Conservation (phyloP, 1,139 yeast genomes). For the Protomyces gravidus region DNA sequence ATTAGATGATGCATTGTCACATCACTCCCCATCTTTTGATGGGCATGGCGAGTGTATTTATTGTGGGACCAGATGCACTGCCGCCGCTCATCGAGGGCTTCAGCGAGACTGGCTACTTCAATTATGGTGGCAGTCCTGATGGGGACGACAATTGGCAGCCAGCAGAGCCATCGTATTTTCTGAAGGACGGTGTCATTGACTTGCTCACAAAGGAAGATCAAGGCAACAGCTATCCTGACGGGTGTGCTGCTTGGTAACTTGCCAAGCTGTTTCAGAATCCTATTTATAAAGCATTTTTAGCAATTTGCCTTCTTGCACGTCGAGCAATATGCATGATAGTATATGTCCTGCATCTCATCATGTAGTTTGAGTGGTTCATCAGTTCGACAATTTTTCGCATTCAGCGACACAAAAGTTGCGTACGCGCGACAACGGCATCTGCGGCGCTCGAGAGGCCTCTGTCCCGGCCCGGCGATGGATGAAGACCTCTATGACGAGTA, state of each 20-base stretch:
- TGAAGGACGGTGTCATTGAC: not conserved
- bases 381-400: too few species aligned
- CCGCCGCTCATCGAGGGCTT: conserved; percentile 7
- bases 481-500: conserved; percentile 32
- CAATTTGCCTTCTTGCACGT: too few species aligned
- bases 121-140: not conserved
- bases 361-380: too few species aligned
- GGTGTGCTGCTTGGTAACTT: too few species aligned
- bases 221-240: not conserved
- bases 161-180: not conserved
- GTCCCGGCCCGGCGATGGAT: too few species aligned
- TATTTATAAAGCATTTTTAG: too few species aligned
- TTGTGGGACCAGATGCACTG: conserved; percentile 7
- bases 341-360: too few species aligned
- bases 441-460: too few species aligned
- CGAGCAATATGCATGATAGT: too few species aligned
- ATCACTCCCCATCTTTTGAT: conserved; percentile 21
- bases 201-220: not conserved
- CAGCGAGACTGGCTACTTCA: not conserved
- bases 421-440: too few species aligned
- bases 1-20: conserved; percentile 20
- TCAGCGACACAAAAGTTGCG: too few species aligned
- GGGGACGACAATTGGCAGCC: conserved; percentile 9
- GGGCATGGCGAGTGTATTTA: conserved; percentile 20
- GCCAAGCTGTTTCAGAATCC: too few species aligned